Base-by-base conservation (phyloP, 352 stramenopile genomes). In the Globisporangium spinosum region DNA sequence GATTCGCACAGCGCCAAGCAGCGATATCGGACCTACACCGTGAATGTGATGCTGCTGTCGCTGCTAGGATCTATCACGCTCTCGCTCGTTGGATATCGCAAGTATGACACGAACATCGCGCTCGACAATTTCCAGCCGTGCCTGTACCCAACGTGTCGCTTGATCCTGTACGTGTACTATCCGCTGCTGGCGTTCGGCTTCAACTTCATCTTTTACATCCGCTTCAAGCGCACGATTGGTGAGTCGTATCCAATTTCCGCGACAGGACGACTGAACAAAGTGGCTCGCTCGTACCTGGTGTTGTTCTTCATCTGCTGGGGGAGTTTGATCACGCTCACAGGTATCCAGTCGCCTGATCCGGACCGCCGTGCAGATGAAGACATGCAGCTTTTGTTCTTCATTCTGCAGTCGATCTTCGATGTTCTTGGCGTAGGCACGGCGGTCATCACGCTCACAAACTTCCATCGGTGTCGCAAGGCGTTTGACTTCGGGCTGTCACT, bases 101-200 rank as follows among this genome's bases (percentile, higher is more conserved):
- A 83, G 29, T 70, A 75, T 23, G 70, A 79, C 20, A 55, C 71
- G 13, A 70, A 77, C 17, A 10, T 64, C 8, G 10, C 57, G 17
- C 54, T 75, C 2, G 73, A 87, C 22, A 83, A 74, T 29, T 84
- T 85, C 57, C 79, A 85, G 65, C 79, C 83, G 47, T 90, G 82
- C 23, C 70, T 91, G 9, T 89, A 91, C 70, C 75, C 77, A 57
- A 89, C 81, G 55, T 90, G 83, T 45, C 78, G 81, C 0, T 74
- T 86, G 20, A 90, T 91, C 64, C 69, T 91, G 70, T 91, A 91
- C 70, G 80, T 91, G 40, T 91, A 90, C 70, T 91, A 89, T 64
- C 83, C 83, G 58, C 70, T 91, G 54, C 58, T 91, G 53, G 83
- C 81, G 9, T 91, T 91, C 62, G 77, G 71, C 20, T 90, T 90